Evolutionary conservation across 1,139 yeast species (phyloP).

Genomic region (Chernovozyma aurita): DNA sequence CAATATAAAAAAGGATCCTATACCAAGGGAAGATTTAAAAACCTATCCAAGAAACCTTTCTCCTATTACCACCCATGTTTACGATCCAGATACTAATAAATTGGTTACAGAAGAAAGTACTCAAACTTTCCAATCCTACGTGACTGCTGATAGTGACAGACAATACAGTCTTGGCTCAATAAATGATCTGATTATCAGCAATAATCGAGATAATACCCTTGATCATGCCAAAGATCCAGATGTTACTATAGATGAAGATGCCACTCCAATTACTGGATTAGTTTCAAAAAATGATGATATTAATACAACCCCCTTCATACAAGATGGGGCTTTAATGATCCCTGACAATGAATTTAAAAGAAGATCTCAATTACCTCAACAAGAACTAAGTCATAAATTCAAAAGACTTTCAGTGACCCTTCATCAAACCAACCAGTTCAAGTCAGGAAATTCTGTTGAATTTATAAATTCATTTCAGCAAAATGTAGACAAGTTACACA

Average conservation of each 20-base stretch:
- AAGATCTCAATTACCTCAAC: conserved; percentile 27
- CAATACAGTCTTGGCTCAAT: conserved; percentile 32
- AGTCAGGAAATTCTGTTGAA: conserved; percentile 38
- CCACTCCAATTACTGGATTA: conserved; percentile 24
- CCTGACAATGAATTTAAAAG: background rate
- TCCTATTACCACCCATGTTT: conserved; percentile 4
- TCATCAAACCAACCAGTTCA: conserved; percentile 23
- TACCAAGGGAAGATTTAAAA: background rate
- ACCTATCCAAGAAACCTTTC: background rate
- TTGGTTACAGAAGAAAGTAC: conserved; percentile 17
- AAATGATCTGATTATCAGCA: conserved; percentile 26
- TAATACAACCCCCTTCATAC: conserved; percentile 25
- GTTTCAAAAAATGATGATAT: conserved; percentile 10
- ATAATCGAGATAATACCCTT: conserved; percentile 8
- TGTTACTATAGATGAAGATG: conserved; percentile 21
- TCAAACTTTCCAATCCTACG: conserved; percentile 24
- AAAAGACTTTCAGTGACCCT: conserved; percentile 38
- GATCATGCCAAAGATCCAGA: conserved; percentile 7
- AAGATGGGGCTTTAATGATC: background rate
- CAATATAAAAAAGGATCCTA: conserved; percentile 2
- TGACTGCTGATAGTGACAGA: conserved; percentile 20
- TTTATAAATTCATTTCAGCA: conserved; percentile 42
- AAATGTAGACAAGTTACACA: conserved; percentile 22
- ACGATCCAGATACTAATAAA: background rate
- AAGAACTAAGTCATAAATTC: conserved; percentile 33